Base-by-base conservation (phyloP, 345 rosid genomes). In the Salix exigua region DNA sequence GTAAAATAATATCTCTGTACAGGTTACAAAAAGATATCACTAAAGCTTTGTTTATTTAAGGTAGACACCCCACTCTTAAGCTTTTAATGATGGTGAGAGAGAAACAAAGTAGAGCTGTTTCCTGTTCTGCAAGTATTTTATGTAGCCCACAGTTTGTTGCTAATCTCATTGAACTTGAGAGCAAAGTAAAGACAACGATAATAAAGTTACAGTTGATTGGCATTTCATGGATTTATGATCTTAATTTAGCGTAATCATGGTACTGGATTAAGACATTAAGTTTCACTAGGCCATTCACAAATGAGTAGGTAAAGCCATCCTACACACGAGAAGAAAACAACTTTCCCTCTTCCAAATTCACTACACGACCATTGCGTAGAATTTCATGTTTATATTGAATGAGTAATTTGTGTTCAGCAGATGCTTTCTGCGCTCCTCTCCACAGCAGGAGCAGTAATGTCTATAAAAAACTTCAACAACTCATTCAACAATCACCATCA, bases 401-500 rank as follows among this genome's bases (percentile, higher is more conserved):
- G 62, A 55, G 62, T 55, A 55, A n/a, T 7, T 33, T 19, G 12
- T 8, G 26, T 61, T 46, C 40, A 63, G 69, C 91, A 94, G 98
- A 82, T 82, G 73, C 63, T 92, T 48, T 85, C 93, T 16, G 87
- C 85, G 68, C 77, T 91, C 78, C 81, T 94, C 37, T 84, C 85
- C 40, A 90, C 97, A 73, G 86, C 88, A 72, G 98, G 91, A 81
- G 97, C 97, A 33, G 71, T 87, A 63, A 80, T 92, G 84, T 94
- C 98, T 4, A 73, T 94, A 72, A 91, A 86, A 81, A 90, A 92
- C 82, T 87, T 94, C 79, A 86, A 79, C 77, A 94, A 94, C 73
- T 79, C 90, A 48, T 94, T 94, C 83, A 78, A 84, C 78, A 94
- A 94, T 79, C 80, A 80, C 79, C 98, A 94, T 83, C 98, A 91